Base-by-base conservation (phyloP, 345 rosid species). In the Populus alba region DNA sequence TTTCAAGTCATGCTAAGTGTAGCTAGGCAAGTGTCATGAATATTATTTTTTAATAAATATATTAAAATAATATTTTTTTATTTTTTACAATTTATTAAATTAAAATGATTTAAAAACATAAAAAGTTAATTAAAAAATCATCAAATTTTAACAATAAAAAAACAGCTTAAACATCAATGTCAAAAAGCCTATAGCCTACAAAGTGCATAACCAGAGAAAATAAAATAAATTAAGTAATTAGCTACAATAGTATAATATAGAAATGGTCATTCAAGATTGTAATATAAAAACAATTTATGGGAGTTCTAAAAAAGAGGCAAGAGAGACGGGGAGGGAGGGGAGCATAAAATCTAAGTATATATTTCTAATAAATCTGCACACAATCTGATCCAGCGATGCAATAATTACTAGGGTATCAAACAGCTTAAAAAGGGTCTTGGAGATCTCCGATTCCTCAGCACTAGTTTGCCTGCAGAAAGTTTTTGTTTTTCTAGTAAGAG, bases 351-450 rank as follows among this genome's bases (percentile, higher is more conserved):
- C 92, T 91, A 89, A 83, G 93, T 83, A 76, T 77, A 85, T 71
- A 83, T 81, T 81, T 85, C 78, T 70, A 86, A 29, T 85, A 89
- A 92, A 91, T 92, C 95, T 87, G 85, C 66, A 83, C 85, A 86
- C 82, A 92, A 92, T 96, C 95, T 83, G 91, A 89, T 91, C 92
- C 99, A 93, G 97, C 96, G 88, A 90, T 82, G 96, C 99, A 92
- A 89, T 87, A 83, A 88, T 92, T 86, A 86, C 85, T 86, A 49
- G 77, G 70, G 76, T 18, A 81, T 74, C 69, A 86, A 80, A 85
- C 83, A 83, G 78, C 83, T 83, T 83, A 82, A 81, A 90, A 86
- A 80, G 79, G 69, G 82, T 78, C 41, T 5, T 78, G 71, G 78
- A 89, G 93, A 88, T 89, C 92, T 87, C 80, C 66, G 83, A 75